Percentiles rank a stretch among this genome's conserved stretches.
These are phyloP conservation scores for Wallemia ichthyophaga DNA, from an alignment of 1,284 basidiomycete species.

Conservation along the genomic window DNA sequence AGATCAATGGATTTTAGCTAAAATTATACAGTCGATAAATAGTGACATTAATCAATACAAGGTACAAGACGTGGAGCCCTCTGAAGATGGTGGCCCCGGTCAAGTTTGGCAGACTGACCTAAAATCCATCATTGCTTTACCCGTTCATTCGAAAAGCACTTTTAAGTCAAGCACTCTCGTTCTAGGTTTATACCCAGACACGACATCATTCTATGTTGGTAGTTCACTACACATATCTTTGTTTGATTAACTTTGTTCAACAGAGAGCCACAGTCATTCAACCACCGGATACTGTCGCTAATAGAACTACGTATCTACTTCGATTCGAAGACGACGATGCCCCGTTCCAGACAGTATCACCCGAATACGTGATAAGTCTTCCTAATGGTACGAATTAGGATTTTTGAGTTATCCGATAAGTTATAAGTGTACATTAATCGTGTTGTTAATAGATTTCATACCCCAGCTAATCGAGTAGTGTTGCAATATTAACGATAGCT, in stretches of 20 bases:
- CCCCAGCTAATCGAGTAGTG: background rate
- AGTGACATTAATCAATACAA: background rate
- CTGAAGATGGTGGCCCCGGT: background rate
- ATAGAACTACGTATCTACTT: conserved; percentile 12
- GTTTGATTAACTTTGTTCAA: conserved; percentile 10
- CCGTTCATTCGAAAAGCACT: conserved; percentile 16
- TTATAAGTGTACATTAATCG: too few relatives aligned
- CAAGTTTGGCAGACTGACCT: conserved; percentile 18
- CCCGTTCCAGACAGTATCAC: background rate
- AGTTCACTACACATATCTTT: conserved; percentile 11
- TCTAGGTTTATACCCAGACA: conserved; percentile 21
- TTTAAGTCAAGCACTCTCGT: conserved; percentile 15
- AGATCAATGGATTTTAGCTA: conserved; percentile 1
- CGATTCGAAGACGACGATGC: conserved; percentile 16
- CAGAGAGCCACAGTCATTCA: conserved; percentile 4
- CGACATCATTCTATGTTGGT: conserved; percentile 21
- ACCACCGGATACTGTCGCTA: conserved; percentile 8
- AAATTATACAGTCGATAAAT: background rate
- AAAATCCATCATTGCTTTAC: conserved; percentile 19
- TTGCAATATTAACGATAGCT: background rate
- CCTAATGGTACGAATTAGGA: background rate
- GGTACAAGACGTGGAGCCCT: conserved; percentile 1
- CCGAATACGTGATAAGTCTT: background rate
- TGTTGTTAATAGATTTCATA: too few relatives aligned
- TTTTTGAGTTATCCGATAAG: too few relatives aligned